Evolutionary conservation across 805 yeast species (phyloP).

Genomic region (Starmerella bombi): DNA sequence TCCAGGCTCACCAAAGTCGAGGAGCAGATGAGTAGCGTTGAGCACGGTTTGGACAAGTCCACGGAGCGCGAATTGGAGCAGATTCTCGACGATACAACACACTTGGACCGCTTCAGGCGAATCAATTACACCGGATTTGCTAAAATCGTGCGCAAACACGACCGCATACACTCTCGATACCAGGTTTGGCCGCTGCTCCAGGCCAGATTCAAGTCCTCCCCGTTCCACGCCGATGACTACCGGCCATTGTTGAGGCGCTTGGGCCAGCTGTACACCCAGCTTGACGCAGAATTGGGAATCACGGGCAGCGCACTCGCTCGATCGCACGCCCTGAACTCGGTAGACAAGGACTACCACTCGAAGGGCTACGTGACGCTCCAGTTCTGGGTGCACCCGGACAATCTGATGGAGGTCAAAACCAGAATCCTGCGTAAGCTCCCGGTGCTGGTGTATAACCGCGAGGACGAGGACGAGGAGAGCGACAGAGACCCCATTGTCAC

Average conservation of each 20-base stretch:
- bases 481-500: constrained; percentile 67
- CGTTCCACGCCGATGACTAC: constrained; percentile 90
- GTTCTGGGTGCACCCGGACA: constrained; percentile 96
- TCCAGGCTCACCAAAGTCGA: constrained; percentile 54
- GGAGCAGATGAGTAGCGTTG: constrained; percentile 33
- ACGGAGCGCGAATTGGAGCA: constrained; percentile 65
- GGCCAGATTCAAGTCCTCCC: constrained; percentile 74
- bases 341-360: constrained; percentile 24
- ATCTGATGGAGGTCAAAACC: constrained; percentile 95
- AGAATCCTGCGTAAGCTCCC: constrained; percentile 86
- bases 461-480: constrained; percentile 36
- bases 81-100: constrained; percentile 60
- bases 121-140: constrained; percentile 88
- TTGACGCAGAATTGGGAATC: constrained; percentile 61
- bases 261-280: constrained; percentile 64
- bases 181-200: constrained; percentile 83
- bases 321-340: constrained; percentile 27
- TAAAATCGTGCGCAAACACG: constrained; percentile 92
- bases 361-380: constrained; percentile 45
- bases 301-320: constrained; percentile 20
- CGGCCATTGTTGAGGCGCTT: constrained; percentile 72
- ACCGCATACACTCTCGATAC: constrained; percentile 72
- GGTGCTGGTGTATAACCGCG: constrained; percentile 59
- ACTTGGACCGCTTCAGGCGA: constrained; percentile 79
- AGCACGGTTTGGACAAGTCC: constrained; percentile 31